phyloP scores from a whole-genome alignment of 2,329 filamentous ascomycete genomes.

The Didymosphaeria variabile region DNA sequence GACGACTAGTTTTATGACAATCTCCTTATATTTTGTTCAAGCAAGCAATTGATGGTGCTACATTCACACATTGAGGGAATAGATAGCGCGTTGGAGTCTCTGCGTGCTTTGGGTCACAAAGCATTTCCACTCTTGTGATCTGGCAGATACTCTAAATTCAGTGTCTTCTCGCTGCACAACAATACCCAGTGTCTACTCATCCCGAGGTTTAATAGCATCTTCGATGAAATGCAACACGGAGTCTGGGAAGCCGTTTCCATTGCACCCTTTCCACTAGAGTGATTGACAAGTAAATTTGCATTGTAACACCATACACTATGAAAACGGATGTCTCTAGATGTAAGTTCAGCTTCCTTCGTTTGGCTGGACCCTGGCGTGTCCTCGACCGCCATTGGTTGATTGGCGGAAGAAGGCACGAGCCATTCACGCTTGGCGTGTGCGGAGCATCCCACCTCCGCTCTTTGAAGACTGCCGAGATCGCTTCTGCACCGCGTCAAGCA shows the following conservation, averaged over 20 bases:
- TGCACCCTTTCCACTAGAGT: neutral
- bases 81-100: neutral
- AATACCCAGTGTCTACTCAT: too few relatives aligned
- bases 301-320: neutral
- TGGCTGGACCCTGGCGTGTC: neutral
- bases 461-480: slow-evolving; percentile 18
- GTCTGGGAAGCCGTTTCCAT: too few relatives aligned
- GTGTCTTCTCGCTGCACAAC: too few relatives aligned
- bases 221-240: neutral
- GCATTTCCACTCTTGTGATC: neutral
- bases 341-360: neutral
- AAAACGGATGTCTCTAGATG: neutral
- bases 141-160: too few relatives aligned
- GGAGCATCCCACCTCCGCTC: slow-evolving; percentile 21
- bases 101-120: neutral
- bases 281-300: neutral
- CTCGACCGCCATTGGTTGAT: slow-evolving; percentile 25
- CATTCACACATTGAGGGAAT: neutral
- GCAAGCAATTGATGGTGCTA: neutral
- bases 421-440: slow-evolving; percentile 20
- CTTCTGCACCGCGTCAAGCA: slow-evolving; percentile 19
- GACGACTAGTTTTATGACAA: slow-evolving; percentile 21
- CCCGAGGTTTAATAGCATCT: neutral
- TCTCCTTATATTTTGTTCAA: neutral
- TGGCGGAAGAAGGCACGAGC: slow-evolving; percentile 17